These are phyloP conservation scores for Agapanthus africanus DNA, from an alignment of 106 monocot genomes.

Conservation along the genomic window DNA sequence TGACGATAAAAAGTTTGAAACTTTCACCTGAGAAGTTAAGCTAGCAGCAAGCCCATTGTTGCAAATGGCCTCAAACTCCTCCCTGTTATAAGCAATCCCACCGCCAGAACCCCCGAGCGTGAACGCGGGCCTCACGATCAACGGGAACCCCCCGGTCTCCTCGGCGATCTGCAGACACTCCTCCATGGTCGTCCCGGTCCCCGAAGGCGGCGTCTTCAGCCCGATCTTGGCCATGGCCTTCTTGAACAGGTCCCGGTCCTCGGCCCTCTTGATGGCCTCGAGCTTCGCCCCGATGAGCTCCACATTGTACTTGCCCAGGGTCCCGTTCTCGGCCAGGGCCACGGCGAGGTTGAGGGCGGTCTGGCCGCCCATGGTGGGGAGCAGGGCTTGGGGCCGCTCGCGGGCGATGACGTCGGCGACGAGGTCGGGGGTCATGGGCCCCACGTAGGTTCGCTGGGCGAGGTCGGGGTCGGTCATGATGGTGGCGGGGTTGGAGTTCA, in stretches of 20 bases:
- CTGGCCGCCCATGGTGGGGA: constrained; percentile 99
- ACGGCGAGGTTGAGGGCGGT: constrained; percentile 97
- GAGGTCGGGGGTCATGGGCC: constrained; percentile 87
- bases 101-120: constrained; percentile 92
- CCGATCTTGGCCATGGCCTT: constrained; percentile 88
- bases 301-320: constrained; percentile 49
- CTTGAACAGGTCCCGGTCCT: constrained; percentile 88
- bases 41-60: constrained; percentile 76
- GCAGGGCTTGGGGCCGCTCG: constrained; percentile 85
- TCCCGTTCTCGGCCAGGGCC: constrained; percentile 75
- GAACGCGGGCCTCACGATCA: constrained; percentile 89
- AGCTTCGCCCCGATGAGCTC: constrained; percentile 93
- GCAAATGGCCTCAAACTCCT: constrained; percentile 85
- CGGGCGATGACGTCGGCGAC: constrained; percentile 58
- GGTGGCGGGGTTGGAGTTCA: constrained; percentile 99
- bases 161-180: constrained; percentile 70
- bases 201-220: constrained; percentile 90
- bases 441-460: constrained; percentile 81
- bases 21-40: constrained; percentile 56
- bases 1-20: no score
- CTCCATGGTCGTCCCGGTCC: constrained; percentile 79
- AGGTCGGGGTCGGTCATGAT: constrained; percentile 97
- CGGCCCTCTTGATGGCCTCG: constrained; percentile 68
- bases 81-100: constrained; percentile 85
- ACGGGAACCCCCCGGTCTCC: constrained; percentile 66